Percentiles rank a stretch among this genome's conserved stretches.
These are phyloP conservation scores for Zangia roseola DNA, from an alignment of 768 basidiomycete genomes.

Conservation along the genomic window DNA sequence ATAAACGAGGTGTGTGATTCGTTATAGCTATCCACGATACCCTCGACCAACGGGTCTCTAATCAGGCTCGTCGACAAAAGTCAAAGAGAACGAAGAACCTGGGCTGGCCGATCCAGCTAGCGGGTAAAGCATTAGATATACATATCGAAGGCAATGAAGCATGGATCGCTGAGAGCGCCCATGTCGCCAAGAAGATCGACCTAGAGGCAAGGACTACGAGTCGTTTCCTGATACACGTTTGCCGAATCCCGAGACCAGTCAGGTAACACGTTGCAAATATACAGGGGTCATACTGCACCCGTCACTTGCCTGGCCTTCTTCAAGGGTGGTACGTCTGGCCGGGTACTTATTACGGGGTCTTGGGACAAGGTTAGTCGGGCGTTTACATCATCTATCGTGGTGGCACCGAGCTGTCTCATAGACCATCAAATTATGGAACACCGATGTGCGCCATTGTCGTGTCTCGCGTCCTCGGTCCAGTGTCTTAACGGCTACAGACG, in stretches of 20 bases:
- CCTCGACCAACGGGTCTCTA: background rate
- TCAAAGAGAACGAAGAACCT: constrained; percentile 64
- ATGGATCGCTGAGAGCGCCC: constrained; percentile 89
- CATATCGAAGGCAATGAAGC: constrained; percentile 61
- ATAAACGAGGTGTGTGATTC: constrained; percentile 25
- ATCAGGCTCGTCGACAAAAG: constrained; percentile 75
- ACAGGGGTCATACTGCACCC: constrained; percentile 84
- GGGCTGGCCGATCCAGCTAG: constrained; percentile 77
- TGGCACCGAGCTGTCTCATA: constrained; percentile 32
- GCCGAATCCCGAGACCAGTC: constrained; percentile 48
- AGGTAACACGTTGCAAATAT: constrained; percentile 73
- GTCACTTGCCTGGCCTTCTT: constrained; percentile 81
- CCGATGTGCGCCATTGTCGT: constrained; percentile 45
- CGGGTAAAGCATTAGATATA: constrained; percentile 73
- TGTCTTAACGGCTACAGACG: constrained; percentile 45
- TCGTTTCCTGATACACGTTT: constrained; percentile 7
- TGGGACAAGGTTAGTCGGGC: constrained; percentile 76
- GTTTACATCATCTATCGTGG: background rate
- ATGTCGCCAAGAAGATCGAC: constrained; percentile 68
- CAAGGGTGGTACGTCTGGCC: constrained; percentile 40
- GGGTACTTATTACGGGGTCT: constrained; percentile 79
- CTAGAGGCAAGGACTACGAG: constrained; percentile 55
- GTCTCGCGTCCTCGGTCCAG: background rate
- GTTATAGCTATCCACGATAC: background rate
- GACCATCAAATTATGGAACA: constrained; percentile 89